Evolutionary conservation across 2,329 filamentous ascomycete species (phyloP).

Genomic region (Colletotrichum musae): DNA sequence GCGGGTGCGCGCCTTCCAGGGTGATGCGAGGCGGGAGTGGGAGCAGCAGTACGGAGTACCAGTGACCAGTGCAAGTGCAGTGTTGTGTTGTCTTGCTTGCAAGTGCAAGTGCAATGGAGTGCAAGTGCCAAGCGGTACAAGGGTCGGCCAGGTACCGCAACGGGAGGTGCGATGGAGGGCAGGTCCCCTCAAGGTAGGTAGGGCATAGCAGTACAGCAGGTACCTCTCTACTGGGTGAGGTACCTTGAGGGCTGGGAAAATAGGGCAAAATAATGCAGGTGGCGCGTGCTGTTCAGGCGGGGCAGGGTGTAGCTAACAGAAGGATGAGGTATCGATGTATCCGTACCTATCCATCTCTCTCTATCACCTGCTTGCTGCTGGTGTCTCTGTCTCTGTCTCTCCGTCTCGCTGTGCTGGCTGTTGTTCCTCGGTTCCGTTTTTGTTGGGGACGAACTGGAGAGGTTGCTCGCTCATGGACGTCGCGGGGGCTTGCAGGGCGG

Average conservation of each 20-base stretch:
- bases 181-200: not conserved
- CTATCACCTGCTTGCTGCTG: not conserved
- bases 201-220: not conserved
- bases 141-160: constrained; percentile 25
- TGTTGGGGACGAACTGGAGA: constrained; percentile 41
- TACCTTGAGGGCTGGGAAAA: not conserved
- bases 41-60: not conserved
- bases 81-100: not conserved
- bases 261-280: constrained; percentile 4
- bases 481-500: constrained; percentile 36
- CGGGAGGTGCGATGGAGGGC: not conserved
- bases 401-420: not conserved
- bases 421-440: constrained; percentile 36
- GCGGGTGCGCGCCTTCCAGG: not conserved
- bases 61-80: not conserved
- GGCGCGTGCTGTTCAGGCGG: not conserved
- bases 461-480: constrained; percentile 27
- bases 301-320: constrained; percentile 5
- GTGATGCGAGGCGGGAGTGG: not conserved
- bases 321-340: not conserved
- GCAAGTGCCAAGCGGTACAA: constrained; percentile 25
- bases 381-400: not conserved
- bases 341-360: not conserved
- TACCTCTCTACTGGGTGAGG: not conserved
- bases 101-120: constrained; percentile 20